Evolutionary conservation across 202 grass and related monocot species (phyloP), one percentile per base, ranked within the genome.

Genomic region (Panicum virgatum): DNA sequence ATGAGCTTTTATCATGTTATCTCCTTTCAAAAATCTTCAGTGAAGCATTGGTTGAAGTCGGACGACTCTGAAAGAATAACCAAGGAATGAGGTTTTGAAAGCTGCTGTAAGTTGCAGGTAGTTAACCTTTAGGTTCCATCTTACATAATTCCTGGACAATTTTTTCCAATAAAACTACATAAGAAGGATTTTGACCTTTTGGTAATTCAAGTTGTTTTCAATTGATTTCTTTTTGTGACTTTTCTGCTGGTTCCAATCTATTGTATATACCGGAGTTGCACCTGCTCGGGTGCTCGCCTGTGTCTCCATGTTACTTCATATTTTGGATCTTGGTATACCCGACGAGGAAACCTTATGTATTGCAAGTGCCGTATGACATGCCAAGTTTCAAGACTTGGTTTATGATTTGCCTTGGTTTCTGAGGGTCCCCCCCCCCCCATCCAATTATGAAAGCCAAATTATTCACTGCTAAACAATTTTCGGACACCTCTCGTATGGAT

Each of bases 401-500:
- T 56, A 70, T 70, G 62, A 78, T 78, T 57, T 57, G 29, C 43
- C 15, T n/a, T n/a, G 30, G 47, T 63, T 89, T 85, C 26, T 47
- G 44, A 84, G 45, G 37, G 7, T 19, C 26, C 51, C 4, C 37
- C 51, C 4, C 37, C 10, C 15, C 52, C 4, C 14, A 14, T 14
- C 27, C 70, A 26, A 7, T 48, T 60, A 23, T 72, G 39, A 36
- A 72, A 62, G 57, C 9, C 19, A 37, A 75, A 2, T 20, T 67
- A 5, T 42, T 88, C 43, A n/a, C 37, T 81, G 10, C 26, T 58
- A 86, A 19, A 68, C 6, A 62, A 80, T 57, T 76, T 11, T 11
- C 66, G 8, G 2, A 9, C 9, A 18, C 47, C 18, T 36, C 58
- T 43, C 1, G 0, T 46, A 46, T 64, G 38, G 4, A 60, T 79